A percentile compares a stretch with the other conserved stretches of the same genome.
These are phyloP conservation scores for Sugiyamaella smithiae DNA, from an alignment of 805 yeast species.

Conservation along the genomic window DNA sequence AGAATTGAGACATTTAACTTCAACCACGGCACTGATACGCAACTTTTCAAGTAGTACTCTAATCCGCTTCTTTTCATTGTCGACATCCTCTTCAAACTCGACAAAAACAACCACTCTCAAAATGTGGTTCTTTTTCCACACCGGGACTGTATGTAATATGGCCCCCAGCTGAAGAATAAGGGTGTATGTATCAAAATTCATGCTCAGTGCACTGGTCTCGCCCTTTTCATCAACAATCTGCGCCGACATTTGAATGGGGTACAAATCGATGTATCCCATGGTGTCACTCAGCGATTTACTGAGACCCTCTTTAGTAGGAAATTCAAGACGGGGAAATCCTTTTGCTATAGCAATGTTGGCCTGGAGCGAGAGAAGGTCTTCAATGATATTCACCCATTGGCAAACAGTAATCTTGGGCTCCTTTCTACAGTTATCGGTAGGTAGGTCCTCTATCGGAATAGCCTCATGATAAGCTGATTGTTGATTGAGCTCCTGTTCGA, in stretches of 20 bases:
- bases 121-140: conserved; percentile 76
- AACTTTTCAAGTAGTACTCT: conserved; percentile 63
- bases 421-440: conserved; percentile 74
- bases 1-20: conserved; percentile 64
- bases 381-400: conserved; percentile 91
- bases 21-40: conserved; percentile 78
- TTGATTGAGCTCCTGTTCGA: background rate
- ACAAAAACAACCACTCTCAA: conserved; percentile 88
- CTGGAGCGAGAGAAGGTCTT: conserved; percentile 82
- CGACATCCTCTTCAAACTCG: conserved; percentile 66
- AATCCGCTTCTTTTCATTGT: conserved; percentile 65
- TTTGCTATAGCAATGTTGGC: conserved; percentile 93
- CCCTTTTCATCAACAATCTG: conserved; percentile 65
- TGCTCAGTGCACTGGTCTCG: conserved; percentile 53
- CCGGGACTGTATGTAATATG: conserved; percentile 86
- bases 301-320: conserved; percentile 47
- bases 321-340: conserved; percentile 64
- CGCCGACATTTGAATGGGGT: conserved; percentile 97
- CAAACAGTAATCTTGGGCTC: conserved; percentile 66
- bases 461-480: conserved; percentile 8
- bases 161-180: conserved; percentile 92
- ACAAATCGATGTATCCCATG: conserved; percentile 69
- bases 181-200: conserved; percentile 95
- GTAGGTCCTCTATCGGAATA: conserved; percentile 48
- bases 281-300: conserved; percentile 31